Base-by-base conservation (phyloP, 2,329 filamentous ascomycete species). In the Fusarium longipes region DNA sequence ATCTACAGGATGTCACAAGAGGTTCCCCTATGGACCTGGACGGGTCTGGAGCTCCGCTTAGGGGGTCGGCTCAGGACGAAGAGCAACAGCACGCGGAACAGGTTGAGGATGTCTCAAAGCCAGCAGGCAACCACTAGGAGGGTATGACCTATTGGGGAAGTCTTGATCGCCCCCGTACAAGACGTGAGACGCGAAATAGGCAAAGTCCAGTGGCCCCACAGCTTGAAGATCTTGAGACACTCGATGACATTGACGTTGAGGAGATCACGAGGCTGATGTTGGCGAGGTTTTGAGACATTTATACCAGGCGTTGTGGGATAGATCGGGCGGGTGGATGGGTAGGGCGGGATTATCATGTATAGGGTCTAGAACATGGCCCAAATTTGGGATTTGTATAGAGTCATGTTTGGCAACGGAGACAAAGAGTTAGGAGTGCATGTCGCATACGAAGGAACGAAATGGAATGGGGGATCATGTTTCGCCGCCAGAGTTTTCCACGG, bases 221-320 rank as follows among this genome's bases (percentile, higher is more conserved):
- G 32, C 56, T 69, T 47, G 66, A 70, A n/a, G 74, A 71, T 40
- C 65, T 70, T 32, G 75, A 75, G 61, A 68, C 62, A 27, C 73
- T 77, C 54, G 73, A 75, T 58, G 59, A 74, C 27, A 59, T 76
- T 57, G 71, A 75, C 52, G 51, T 73, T 50, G 71, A 72, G 40
- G 73, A 75, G 22, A 48, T 76, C 57, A 60, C 66, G 57, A 68
- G 58, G 53, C 55, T 73, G 49, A 48, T 75, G 62, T 69, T 67
- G 50, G 63, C 55, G 61, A 65, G 57, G 51, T 59, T 47, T 56
- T 70, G 58, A 73, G 63, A 52, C 57, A 55, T 65, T 59, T 62
- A 67, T 73, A 64, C 47, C 64, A 70, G 68, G 69, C 64, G 70
- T 68, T 70, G 63, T 58, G 59, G 67, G 53, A 48, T 71, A 67